Evolutionary conservation across 1,139 yeast genomes (phyloP), one percentile per base, ranked within the genome.

Genomic region (Suhomyces terraborum): DNA sequence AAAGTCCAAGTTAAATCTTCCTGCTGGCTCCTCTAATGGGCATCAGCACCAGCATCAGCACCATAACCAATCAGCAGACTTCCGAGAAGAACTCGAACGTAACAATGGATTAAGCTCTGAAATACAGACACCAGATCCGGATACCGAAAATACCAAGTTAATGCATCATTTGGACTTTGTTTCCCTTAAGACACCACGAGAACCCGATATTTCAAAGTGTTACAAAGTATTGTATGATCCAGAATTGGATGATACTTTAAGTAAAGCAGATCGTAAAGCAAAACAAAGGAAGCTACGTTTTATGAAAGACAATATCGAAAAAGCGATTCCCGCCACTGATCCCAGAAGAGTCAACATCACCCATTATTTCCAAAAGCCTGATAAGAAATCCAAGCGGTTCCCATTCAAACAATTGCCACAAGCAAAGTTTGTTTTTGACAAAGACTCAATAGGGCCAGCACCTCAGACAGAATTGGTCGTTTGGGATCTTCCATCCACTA

Each of bases 391-490:
- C 1, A 70, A 68, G 46, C 69, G 69, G 43, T 66, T 69, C 45
- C 77, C 77, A 0, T 71, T 68, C 55, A 70, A 66, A 45, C 76
- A 69, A 19, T 62, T 82, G 19, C 77, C 80, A 0, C 66, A 76
- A 26, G 80, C 88, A 1, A 73, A 73, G 40, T 78, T 79, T 48
- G 55, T 66, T 3, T 83, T 69, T 54, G 96, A 89, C 59, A 75
- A 79, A 42, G 73, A 84, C 53, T 87, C 95, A 0, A 60, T 88
- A 18, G 95, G 95, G 0, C 83, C 84, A 0, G 80, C 83, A 9
- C 96, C 96, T 0, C 75, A 82, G 4, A 69, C 80, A 4, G 88
- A 85, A 53, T 61, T 89, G 26, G 77, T 88, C 2, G 70, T 88
- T 6, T 83, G 88, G 73, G 86, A 84, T 22, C 66, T 83, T 26